Conservation (phyloP, 208 protist species). For the Leptomonas pyrrhocoris region DNA sequence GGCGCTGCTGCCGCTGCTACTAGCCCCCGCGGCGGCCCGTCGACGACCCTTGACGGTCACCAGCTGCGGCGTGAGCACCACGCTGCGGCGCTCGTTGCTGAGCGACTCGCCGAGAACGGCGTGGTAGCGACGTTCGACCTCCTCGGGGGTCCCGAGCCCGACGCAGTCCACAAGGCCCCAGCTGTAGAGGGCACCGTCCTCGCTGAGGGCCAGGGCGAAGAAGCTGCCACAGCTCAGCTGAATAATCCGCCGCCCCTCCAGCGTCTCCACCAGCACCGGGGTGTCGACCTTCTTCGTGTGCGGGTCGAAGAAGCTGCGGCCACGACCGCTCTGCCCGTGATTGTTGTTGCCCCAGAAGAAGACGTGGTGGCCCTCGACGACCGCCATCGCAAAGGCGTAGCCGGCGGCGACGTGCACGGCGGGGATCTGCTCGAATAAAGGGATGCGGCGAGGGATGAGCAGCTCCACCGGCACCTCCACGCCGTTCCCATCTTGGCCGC, state of each 20-base stretch:
- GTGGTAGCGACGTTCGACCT: constrained; percentile 48
- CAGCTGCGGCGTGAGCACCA: constrained; percentile 76
- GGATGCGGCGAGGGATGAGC: constrained; percentile 69
- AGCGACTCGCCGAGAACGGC: constrained; percentile 66
- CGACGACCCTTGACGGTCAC: constrained; percentile 47
- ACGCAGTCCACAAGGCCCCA: constrained; percentile 88
- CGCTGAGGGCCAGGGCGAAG: constrained; percentile 78
- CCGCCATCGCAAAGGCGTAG: constrained; percentile 86
- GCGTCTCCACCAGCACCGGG: constrained; percentile 64
- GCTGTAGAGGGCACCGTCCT: constrained; percentile 73
- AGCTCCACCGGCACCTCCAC: constrained; percentile 48
- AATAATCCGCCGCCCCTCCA: constrained; percentile 72
- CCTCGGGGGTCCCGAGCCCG: constrained; percentile 67
- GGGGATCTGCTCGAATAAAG: constrained; percentile 64
- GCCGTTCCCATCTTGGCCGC: constrained; percentile 3
- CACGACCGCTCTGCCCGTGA: constrained; percentile 86
- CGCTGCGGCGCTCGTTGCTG: constrained; percentile 77
- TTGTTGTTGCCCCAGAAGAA: constrained; percentile 94
- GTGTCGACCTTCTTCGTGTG: constrained; percentile 68
- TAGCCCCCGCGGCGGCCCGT: not conserved
- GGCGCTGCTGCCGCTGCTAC: not conserved
- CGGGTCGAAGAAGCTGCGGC: constrained; percentile 57
- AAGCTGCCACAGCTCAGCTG: constrained; percentile 88
- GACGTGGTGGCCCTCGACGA: constrained; percentile 69
- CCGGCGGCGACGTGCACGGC: constrained; percentile 68